phyloP scores from a whole-genome alignment of 495 filamentous ascomycete genomes.

The Pyrenula massariospora region DNA sequence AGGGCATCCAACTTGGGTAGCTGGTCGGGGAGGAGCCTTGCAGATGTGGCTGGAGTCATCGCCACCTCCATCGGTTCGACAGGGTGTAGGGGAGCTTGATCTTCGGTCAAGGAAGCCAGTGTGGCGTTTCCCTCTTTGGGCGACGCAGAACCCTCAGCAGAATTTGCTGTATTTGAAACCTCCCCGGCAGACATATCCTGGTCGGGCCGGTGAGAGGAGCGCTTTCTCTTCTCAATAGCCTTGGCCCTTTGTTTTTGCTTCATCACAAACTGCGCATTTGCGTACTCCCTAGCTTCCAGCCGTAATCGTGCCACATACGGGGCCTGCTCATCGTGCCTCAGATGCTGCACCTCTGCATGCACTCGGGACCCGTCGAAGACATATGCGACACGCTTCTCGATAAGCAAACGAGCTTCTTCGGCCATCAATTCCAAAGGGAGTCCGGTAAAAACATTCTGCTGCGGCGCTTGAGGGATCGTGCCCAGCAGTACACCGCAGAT shows the following conservation, averaged over 20 bases:
- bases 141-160: slow-evolving; percentile 11
- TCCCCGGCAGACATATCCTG: background rate
- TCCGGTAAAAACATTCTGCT: slow-evolving; percentile 90
- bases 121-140: slow-evolving; percentile 33
- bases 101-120: slow-evolving; percentile 6
- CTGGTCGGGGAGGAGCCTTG: slow-evolving; percentile 31
- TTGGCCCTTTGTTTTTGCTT: slow-evolving; percentile 28
- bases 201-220: background rate
- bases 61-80: slow-evolving; percentile 17
- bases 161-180: background rate
- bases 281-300: slow-evolving; percentile 32
- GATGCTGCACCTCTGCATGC: slow-evolving; percentile 50
- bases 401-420: slow-evolving; percentile 75
- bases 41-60: slow-evolving; percentile 51
- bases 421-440: slow-evolving; percentile 81
- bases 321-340: slow-evolving; percentile 42
- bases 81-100: slow-evolving; percentile 10
- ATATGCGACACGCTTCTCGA: slow-evolving; percentile 68
- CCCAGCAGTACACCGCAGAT: slow-evolving; percentile 84
- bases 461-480: slow-evolving; percentile 77
- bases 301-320: slow-evolving; percentile 31
- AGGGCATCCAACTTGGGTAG: slow-evolving; percentile 14
- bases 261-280: slow-evolving; percentile 23
- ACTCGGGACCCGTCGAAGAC: slow-evolving; percentile 63
- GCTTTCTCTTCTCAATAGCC: slow-evolving; percentile 23